Evolutionary conservation across 768 basidiomycete genomes (phyloP).

Genomic region (Psilocybe azurescens): DNA sequence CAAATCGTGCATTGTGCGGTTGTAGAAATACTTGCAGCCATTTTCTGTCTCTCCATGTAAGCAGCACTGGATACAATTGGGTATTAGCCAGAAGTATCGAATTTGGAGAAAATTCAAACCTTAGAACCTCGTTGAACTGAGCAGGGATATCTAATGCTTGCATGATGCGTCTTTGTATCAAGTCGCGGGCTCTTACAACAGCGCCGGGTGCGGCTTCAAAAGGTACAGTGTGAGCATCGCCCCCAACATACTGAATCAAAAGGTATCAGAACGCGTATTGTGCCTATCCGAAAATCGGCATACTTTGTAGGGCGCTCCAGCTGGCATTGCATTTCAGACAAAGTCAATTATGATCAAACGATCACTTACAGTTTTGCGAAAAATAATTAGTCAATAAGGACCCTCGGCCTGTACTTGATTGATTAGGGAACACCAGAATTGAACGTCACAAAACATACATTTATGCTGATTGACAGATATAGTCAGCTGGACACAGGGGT

Average conservation of each 20-base stretch:
- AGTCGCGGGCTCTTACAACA: conserved; percentile 57
- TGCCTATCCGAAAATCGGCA: conserved; percentile 7
- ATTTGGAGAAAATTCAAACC: conserved; percentile 31
- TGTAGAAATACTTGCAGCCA: conserved; percentile 60
- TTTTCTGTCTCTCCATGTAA: conserved; percentile 86
- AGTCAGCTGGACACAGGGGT: conserved; percentile 6
- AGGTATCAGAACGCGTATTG: neutral
- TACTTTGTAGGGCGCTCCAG: conserved; percentile 83
- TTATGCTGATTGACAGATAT: conserved; percentile 58
- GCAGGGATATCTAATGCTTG: conserved; percentile 45
- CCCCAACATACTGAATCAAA: conserved; percentile 70
- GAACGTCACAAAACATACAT: conserved; percentile 42
- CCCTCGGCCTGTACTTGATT: conserved; percentile 59
- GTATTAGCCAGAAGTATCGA: neutral
- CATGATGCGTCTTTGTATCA: conserved; percentile 62
- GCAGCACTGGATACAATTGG: conserved; percentile 54
- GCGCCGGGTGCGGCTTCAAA: conserved; percentile 63
- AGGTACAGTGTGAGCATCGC: conserved; percentile 73
- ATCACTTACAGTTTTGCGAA: conserved; percentile 76
- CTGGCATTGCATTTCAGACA: conserved; percentile 38
- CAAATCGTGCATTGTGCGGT: neutral
- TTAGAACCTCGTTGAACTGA: conserved; percentile 79
- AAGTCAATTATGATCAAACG: neutral
- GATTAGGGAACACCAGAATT: neutral
- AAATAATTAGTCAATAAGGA: conserved; percentile 80